Conservation (phyloP, 768 basidiomycete species). For the Trametes cingulata region DNA sequence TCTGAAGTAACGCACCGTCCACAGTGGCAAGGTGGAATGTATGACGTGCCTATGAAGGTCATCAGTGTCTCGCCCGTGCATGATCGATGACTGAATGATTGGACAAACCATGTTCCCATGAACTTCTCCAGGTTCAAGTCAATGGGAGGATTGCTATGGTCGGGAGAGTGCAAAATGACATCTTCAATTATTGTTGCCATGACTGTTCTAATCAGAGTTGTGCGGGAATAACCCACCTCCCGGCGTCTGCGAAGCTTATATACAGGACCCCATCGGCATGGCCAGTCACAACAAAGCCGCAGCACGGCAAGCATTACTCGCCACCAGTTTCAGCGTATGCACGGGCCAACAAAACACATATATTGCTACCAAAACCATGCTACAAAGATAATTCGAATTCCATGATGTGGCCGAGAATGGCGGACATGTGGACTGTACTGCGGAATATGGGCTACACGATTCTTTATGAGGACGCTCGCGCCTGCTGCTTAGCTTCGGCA, state of each 20-base stretch:
- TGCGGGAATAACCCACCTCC: no score
- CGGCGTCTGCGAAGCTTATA: no score
- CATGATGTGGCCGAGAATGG: neutral
- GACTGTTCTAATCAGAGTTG: neutral
- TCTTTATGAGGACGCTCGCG: neutral
- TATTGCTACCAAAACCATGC: constrained; percentile 1
- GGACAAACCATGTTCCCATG: constrained; percentile 28
- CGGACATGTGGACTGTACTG: neutral
- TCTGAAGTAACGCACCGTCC: constrained; percentile 41
- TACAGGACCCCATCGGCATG: no score
- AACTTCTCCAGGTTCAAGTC: constrained; percentile 24
- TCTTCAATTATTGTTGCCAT: neutral
- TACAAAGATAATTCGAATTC: neutral
- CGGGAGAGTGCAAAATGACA: constrained; percentile 14
- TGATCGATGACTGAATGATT: neutral
- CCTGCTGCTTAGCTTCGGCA: neutral
- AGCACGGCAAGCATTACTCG: no score
- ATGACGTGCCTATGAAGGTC: constrained; percentile 33
- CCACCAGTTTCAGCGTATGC: no score
- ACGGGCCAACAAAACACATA: neutral
- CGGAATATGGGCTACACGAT: neutral
- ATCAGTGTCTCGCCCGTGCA: neutral
- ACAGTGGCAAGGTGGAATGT: constrained; percentile 43
- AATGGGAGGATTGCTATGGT: constrained; percentile 10
- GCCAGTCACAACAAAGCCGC: no score